Base-by-base conservation (phyloP, 2,329 filamentous ascomycete species). In the Fusarium goolgardi region DNA sequence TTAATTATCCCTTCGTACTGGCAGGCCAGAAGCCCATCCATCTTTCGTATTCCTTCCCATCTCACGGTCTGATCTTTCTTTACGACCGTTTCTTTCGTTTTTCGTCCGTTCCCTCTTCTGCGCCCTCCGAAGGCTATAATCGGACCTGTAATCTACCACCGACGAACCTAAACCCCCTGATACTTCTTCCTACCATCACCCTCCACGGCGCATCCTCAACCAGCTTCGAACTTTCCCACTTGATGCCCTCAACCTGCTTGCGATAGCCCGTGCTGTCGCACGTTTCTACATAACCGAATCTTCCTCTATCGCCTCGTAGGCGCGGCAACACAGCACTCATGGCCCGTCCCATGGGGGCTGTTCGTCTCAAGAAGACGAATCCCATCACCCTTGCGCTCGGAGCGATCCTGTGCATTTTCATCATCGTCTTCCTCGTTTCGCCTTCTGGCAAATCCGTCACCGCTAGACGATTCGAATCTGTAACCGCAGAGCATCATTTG, bases 281-380 rank as follows among this genome's bases (percentile, higher is more conserved):
- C 59, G 34, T 40, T 59, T 35, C 59, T 32, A 27, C 25, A 51
- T 21, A 49, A n/a, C 20, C 52, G 39, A 34, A 40, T 4, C 16
- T n/a, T 31, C 41, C 23, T 13, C 16, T 29, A 25, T 62, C 53
- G 51, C 52, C 47, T 59, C 21, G 37, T 29, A 32, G 44, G 47
- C 54, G 53, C 54, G 37, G 56, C 53, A 63, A 54, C 27, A 65
- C 64, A 65, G 53, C 73, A 61, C 68, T 78, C 78, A 86, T 86
- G 85, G 83, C 84, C 75, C 83, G 85, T 77, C 81, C 85, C 78
- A 83, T 89, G 83, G 86, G 87, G 75, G 83, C 86, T 71, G 85
- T 87, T 72, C 91, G 92, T 81, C 86, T 95, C 77, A 92, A 92
- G 82, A 91, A 91, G 82, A 88, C 90, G 77, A 96, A 89, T 80